Conservation (phyloP, 1,284 basidiomycete species). For the Rhodotorula sp. region DNA sequence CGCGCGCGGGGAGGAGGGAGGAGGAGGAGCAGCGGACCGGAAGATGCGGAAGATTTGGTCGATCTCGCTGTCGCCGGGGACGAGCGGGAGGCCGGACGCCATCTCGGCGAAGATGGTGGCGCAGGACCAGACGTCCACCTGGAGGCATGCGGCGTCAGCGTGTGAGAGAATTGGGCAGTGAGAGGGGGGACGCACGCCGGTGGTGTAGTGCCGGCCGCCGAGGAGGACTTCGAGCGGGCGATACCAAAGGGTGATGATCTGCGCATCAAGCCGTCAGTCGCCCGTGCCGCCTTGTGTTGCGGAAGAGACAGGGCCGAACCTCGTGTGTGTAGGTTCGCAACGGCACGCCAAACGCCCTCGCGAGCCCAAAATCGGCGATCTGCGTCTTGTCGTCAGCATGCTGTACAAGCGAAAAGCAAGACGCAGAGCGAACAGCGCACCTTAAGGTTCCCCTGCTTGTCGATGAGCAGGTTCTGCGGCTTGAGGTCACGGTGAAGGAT, state of each 20-base stretch:
- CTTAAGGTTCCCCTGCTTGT: slow-evolving; percentile 85
- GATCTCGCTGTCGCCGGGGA: slow-evolving; percentile 98
- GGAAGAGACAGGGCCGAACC: slow-evolving; percentile 55
- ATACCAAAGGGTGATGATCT: slow-evolving; percentile 99
- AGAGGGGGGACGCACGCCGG: slow-evolving; percentile 54
- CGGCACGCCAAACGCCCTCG: slow-evolving; percentile 95
- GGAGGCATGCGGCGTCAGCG: background rate
- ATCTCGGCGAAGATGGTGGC: slow-evolving; percentile 94
- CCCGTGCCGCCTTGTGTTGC: too few relatives aligned
- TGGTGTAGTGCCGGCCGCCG: slow-evolving; percentile 92
- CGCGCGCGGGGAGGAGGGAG: background rate
- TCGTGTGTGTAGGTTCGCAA: slow-evolving; percentile 98
- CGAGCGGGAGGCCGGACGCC: slow-evolving; percentile 65
- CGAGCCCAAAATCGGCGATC: slow-evolving; percentile 94
- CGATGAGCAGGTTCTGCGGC: slow-evolving; percentile 95
- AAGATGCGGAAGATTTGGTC: slow-evolving; percentile 99
- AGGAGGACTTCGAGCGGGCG: slow-evolving; percentile 95
- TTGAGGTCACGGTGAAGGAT: slow-evolving; percentile 97
- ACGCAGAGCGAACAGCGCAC: slow-evolving; percentile 1
- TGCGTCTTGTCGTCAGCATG: background rate
- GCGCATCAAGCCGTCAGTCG: background rate
- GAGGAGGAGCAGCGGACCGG: slow-evolving; percentile 59
- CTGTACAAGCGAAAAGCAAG: background rate
- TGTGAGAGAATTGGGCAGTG: background rate
- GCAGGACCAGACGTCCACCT: slow-evolving; percentile 98